Conservation (phyloP, 306 rosid genomes). For the Gleditsia sinensis region DNA sequence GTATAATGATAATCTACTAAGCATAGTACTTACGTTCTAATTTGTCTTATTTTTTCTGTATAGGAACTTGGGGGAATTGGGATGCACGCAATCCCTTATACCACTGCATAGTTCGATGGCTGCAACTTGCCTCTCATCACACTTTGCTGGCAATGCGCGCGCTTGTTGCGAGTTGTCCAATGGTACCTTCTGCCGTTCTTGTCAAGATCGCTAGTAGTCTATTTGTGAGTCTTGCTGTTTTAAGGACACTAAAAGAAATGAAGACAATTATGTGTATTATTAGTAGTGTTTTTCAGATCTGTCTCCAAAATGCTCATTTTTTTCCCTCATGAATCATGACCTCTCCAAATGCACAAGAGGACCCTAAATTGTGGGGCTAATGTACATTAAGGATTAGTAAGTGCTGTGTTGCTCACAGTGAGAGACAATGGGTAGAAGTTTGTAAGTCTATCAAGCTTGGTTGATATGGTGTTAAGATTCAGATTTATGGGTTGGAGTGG, state of each 20-base stretch:
- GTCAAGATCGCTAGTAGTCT: constrained; percentile 98
- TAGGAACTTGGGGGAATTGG: constrained; percentile 86
- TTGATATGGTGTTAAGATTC: constrained; percentile 68
- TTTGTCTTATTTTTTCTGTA: not conserved
- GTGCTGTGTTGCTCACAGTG: constrained; percentile 35
- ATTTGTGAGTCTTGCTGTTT: constrained; percentile 97
- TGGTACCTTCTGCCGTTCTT: constrained; percentile 98
- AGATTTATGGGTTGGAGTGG: constrained; percentile 87
- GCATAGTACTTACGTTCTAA: not conserved
- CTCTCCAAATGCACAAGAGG: not conserved
- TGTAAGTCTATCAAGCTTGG: constrained; percentile 51
- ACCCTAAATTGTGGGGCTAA: constrained; percentile 6
- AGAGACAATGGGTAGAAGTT: constrained; percentile 50
- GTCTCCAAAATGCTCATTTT: not conserved
- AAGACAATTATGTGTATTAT: constrained; percentile 23
- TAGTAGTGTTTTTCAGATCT: constrained; percentile 7
- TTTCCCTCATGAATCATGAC: not conserved
- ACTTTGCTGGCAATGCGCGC: constrained; percentile 53
- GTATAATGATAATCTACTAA: not conserved
- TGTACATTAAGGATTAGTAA: constrained; percentile 18
- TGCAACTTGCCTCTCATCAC: constrained; percentile 61
- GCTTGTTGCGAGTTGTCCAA: constrained; percentile 89
- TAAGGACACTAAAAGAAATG: constrained; percentile 55
- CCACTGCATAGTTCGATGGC: constrained; percentile 53
- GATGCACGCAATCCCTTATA: constrained; percentile 75